A percentile compares a stretch with the other conserved stretches of the same genome.
Evolutionary conservation across 495 filamentous ascomycete genomes (phyloP).

Genomic region (Aspergillus sclerotioniger): DNA sequence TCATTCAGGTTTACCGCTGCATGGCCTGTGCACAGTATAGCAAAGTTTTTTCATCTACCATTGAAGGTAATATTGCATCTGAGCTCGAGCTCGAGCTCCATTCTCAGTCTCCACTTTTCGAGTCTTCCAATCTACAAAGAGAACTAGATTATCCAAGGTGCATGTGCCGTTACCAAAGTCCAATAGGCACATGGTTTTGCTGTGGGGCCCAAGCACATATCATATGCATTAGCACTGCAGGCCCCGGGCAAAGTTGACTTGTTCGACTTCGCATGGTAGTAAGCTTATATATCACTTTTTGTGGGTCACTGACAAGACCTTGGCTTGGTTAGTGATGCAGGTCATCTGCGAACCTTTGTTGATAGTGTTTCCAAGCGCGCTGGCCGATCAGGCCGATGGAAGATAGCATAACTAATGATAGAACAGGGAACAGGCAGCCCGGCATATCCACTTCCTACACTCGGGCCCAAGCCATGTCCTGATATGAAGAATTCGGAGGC

Average conservation of each 20-base stretch:
- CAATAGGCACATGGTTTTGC: conserved; percentile 16
- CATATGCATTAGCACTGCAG: conserved; percentile 20
- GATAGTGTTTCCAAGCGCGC: neutral
- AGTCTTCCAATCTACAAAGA: conserved; percentile 16
- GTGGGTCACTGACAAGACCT: neutral
- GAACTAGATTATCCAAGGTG: conserved; percentile 21
- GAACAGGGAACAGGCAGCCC: neutral
- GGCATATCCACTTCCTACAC: neutral
- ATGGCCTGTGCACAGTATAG: conserved; percentile 6
- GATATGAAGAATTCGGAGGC: neutral
- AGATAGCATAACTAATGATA: neutral
- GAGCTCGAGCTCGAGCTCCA: conserved; percentile 1
- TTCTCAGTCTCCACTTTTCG: conserved; percentile 13
- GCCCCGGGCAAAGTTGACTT: conserved; percentile 16
- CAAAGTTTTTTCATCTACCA: neutral
- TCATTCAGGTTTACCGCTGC: conserved; percentile 6
- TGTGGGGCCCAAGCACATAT: conserved; percentile 14
- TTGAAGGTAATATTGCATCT: conserved; percentile 10
- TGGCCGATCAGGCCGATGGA: conserved; percentile 3
- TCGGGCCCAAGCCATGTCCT: neutral
- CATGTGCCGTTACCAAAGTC: conserved; percentile 17
- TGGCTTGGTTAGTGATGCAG: conserved; percentile 8
- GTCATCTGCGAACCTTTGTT: conserved; percentile 8
- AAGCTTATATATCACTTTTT: conserved; percentile 19
- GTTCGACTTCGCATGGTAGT: conserved; percentile 10